Percentiles rank a stretch among this genome's conserved stretches.
Evolutionary conservation across 768 basidiomycete genomes (phyloP).

Genomic region (Hygrocybe coccinea): DNA sequence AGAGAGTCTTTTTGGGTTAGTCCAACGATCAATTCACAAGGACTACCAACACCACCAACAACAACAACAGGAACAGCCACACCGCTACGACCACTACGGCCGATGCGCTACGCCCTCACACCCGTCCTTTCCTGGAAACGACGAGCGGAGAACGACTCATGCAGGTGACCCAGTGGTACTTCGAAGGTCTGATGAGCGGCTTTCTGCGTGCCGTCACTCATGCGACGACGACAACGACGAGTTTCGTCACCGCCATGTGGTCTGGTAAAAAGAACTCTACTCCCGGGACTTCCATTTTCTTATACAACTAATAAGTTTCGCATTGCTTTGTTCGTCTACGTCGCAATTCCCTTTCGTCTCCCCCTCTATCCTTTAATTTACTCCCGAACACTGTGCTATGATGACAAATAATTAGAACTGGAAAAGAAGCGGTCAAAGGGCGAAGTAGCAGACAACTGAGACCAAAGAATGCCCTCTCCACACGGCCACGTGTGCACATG

Average conservation of each 20-base stretch:
- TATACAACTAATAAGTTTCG: not conserved
- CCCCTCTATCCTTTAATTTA: too few relatives aligned
- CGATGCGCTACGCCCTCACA: not conserved
- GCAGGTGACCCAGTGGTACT: conserved; percentile 13
- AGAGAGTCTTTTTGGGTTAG: conserved; percentile 16
- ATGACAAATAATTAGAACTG: too few relatives aligned
- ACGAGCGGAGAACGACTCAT: conserved; percentile 17
- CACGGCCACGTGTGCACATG: too few relatives aligned
- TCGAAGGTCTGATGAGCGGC: conserved; percentile 17
- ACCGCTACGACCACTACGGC: conserved; percentile 9
- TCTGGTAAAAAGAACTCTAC: conserved; percentile 28
- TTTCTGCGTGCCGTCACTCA: conserved; percentile 25
- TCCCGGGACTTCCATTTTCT: not conserved
- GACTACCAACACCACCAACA: conserved; percentile 11
- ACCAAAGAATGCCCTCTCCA: too few relatives aligned
- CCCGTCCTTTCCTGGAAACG: conserved; percentile 8
- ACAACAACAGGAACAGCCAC: conserved; percentile 14
- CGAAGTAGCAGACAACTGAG: too few relatives aligned
- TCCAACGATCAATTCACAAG: conserved; percentile 15
- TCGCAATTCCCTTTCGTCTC: too few relatives aligned
- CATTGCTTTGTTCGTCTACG: not conserved
- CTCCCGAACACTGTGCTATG: too few relatives aligned
- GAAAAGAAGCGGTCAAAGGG: too few relatives aligned
- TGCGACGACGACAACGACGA: conserved; percentile 35
- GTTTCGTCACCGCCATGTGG: conserved; percentile 19